Percentiles rank a stretch among this genome's conserved stretches.
These are phyloP conservation scores for Plasmodium gonderi DNA, from an alignment of 169 alveolate genomes.

Conservation along the genomic window DNA sequence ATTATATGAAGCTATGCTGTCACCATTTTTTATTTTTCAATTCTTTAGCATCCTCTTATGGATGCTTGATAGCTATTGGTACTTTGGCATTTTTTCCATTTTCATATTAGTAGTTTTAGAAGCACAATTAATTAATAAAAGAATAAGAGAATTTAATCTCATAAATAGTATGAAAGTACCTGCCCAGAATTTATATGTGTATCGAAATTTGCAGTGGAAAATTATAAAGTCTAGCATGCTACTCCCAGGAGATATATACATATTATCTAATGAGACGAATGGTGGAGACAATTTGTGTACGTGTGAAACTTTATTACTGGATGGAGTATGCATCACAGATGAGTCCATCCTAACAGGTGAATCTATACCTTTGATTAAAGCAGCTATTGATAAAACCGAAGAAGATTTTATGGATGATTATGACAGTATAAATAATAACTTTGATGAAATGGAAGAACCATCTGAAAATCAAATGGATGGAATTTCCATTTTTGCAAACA, in stretches of 20 bases:
- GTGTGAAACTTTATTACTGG: conserved; percentile 71
- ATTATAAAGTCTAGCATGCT: conserved; percentile 88
- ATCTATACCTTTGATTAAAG: conserved; percentile 87
- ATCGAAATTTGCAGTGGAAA: conserved; percentile 91
- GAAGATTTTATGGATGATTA: conserved; percentile 13
- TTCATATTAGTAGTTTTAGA: conserved; percentile 89
- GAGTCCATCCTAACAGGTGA: conserved; percentile 91
- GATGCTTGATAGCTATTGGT: conserved; percentile 97
- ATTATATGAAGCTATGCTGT: conserved; percentile 93
- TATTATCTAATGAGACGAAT: conserved; percentile 73
- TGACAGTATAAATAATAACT: conserved; percentile 1
- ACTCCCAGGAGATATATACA: conserved; percentile 95
- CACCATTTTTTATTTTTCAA: conserved; percentile 98
- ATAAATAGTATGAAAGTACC: conserved; percentile 92
- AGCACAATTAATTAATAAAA: conserved; percentile 86
- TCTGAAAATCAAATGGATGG: conserved; percentile 44
- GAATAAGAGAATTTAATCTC: conserved; percentile 84
- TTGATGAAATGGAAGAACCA: background rate
- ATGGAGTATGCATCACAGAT: conserved; percentile 84
- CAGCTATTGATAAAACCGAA: conserved; percentile 71
- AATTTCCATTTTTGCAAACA: conserved; percentile 65
- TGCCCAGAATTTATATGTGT: conserved; percentile 89
- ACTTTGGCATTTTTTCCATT: conserved; percentile 92
- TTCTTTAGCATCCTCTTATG: conserved; percentile 94
- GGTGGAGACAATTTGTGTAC: conserved; percentile 68